phyloP scores from a whole-genome alignment of 2,329 filamentous ascomycete species.

The Claviceps sp. region DNA sequence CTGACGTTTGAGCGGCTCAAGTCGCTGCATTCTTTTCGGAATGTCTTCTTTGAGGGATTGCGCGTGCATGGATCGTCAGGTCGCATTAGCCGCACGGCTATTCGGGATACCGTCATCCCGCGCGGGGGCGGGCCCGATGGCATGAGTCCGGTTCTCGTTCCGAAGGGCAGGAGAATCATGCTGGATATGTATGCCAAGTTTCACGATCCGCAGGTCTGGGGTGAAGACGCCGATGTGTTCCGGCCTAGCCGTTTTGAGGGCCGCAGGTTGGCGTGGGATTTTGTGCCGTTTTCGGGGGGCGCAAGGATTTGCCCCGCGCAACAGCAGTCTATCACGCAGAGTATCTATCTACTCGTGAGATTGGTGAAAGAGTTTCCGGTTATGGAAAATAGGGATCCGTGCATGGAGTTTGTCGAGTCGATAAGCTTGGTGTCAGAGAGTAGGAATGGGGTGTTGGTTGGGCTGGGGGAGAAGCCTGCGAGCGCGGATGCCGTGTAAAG shows the following conservation, averaged over 20 bases:
- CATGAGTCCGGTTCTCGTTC: not conserved
- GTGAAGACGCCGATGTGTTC: conserved; percentile 1
- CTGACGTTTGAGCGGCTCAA: conserved; percentile 1
- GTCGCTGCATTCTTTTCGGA: conserved; percentile 1
- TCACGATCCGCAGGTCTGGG: not conserved
- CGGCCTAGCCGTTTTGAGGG: conserved; percentile 1
- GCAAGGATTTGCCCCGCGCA: conserved; percentile 3
- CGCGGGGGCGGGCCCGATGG: conserved; percentile 2
- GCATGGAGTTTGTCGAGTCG: conserved; percentile 1
- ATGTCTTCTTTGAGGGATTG: conserved; percentile 1
- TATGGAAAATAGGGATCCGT: conserved; percentile 2
- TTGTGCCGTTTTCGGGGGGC: conserved; percentile 3
- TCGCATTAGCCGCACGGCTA: conserved; percentile 1
- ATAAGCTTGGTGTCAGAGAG: conserved; percentile 3
- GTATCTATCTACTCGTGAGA: conserved; percentile 1
- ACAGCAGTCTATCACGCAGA: conserved; percentile 1
- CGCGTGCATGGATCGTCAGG: conserved; percentile 2
- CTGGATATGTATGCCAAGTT: conserved; percentile 1
- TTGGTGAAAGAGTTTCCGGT: not conserved
- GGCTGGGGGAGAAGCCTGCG: not conserved
- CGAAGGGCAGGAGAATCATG: not conserved
- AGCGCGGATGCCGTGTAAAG: not conserved
- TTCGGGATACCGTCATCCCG: conserved; percentile 4
- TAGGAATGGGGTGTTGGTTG: conserved; percentile 1
- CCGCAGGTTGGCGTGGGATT: not conserved